Evolutionary conservation across 305 asterid genomes (phyloP).

Genomic region (Fraxinus xanthoxyloides): DNA sequence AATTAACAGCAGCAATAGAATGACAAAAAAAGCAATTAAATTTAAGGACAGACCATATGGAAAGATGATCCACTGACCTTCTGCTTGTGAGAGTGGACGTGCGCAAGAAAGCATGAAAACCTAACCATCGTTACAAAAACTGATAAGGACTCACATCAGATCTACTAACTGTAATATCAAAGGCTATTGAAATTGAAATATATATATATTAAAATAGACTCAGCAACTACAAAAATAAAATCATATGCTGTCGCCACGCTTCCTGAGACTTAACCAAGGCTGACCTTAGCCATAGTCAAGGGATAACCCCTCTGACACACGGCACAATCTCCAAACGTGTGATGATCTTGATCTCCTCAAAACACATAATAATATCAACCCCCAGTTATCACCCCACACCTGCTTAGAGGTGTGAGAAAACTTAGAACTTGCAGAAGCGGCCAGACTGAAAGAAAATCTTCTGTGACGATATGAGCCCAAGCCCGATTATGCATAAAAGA

Average conservation of each 20-base stretch:
- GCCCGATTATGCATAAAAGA: slow-evolving; percentile 42
- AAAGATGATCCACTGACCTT: slow-evolving; percentile 55
- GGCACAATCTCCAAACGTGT: slow-evolving; percentile 92
- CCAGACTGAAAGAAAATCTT: slow-evolving; percentile 87
- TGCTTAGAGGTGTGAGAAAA: slow-evolving; percentile 85
- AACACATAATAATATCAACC: slow-evolving; percentile 52
- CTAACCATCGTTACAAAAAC: slow-evolving; percentile 58
- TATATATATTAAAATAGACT: slow-evolving; percentile 3
- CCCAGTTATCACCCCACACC: slow-evolving; percentile 88
- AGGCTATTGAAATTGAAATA: slow-evolving; percentile 27
- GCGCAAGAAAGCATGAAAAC: slow-evolving; percentile 91
- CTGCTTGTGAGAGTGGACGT: slow-evolving; percentile 55
- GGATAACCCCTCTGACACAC: slow-evolving; percentile 76
- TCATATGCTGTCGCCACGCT: slow-evolving; percentile 31
- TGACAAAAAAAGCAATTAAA: neutral
- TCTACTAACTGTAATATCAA: slow-evolving; percentile 26
- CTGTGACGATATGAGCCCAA: slow-evolving; percentile 42
- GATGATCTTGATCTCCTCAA: slow-evolving; percentile 84
- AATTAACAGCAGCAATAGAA: slow-evolving; percentile 22
- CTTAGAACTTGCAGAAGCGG: slow-evolving; percentile 60
- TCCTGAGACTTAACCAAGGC: slow-evolving; percentile 33
- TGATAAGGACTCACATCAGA: slow-evolving; percentile 46
- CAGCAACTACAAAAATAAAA: slow-evolving; percentile 26
- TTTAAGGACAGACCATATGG: neutral
- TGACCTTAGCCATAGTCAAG: slow-evolving; percentile 90